Evolutionary conservation across 2,329 filamentous ascomycete genomes (phyloP).

Genomic region (Samsoniella hepiali): DNA sequence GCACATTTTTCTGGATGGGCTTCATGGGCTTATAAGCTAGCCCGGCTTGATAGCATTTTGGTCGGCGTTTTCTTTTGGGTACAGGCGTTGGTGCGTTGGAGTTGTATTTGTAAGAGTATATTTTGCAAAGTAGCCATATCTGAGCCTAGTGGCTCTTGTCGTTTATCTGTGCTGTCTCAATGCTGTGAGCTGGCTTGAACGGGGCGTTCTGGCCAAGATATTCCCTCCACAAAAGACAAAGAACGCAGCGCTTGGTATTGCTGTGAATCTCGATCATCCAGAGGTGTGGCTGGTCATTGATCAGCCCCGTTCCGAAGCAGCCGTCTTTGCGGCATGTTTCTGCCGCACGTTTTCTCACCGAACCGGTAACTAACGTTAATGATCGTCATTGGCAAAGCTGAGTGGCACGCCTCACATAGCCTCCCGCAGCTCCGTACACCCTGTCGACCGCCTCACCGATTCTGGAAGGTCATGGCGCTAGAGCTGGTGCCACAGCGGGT

Average conservation of each 20-base stretch:
- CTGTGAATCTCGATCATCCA: not conserved
- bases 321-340: not conserved
- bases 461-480: not conserved
- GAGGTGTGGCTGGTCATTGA: not conserved
- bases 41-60: not conserved
- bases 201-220: not conserved
- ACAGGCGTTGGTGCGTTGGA: not conserved
- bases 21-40: conserved; percentile 23
- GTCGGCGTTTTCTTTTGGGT: conserved; percentile 5
- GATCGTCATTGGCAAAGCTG: not conserved
- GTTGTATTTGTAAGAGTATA: not conserved
- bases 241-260: not conserved
- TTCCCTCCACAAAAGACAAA: not conserved
- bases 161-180: not conserved
- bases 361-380: not conserved
- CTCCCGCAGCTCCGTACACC: conserved; percentile 11
- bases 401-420: not conserved
- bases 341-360: conserved; percentile 2
- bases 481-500: not conserved
- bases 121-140: not conserved
- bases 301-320: not conserved
- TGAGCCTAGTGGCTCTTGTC: not conserved
- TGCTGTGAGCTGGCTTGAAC: not conserved
- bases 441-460: conserved; percentile 3
- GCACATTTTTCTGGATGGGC: conserved; percentile 52